These are phyloP conservation scores for Phytophthora europaea DNA, from an alignment of 352 stramenopile genomes.

Conservation along the genomic window DNA sequence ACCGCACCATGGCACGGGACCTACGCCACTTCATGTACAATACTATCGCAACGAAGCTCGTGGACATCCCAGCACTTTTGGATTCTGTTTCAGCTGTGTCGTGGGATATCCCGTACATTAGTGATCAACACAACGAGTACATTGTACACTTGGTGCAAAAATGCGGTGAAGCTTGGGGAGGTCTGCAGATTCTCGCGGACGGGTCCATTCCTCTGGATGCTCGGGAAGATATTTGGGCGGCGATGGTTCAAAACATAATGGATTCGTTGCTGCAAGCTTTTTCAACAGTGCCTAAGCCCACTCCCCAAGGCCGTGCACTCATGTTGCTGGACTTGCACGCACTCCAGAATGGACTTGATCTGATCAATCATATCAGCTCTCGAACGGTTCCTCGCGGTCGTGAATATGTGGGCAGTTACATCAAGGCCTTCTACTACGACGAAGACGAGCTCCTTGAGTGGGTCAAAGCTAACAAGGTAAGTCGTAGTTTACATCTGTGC, in stretches of 20 bases:
- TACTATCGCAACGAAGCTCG: constrained; percentile 57
- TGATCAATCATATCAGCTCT: constrained; percentile 84
- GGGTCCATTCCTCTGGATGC: constrained; percentile 74
- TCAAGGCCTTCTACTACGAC: constrained; percentile 93
- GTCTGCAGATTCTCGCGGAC: constrained; percentile 73
- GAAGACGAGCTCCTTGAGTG: constrained; percentile 87
- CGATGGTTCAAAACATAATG: constrained; percentile 89
- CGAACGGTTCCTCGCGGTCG: constrained; percentile 55
- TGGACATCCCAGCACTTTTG: constrained; percentile 54
- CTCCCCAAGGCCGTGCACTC: constrained; percentile 94
- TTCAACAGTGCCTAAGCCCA: constrained; percentile 90
- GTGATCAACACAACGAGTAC: constrained; percentile 83
- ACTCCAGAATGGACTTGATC: constrained; percentile 84
- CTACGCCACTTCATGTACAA: constrained; percentile 75
- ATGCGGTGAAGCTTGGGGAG: constrained; percentile 84
- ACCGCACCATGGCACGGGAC: constrained; percentile 58
- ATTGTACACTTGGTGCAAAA: constrained; percentile 82
- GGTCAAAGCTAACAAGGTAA: constrained; percentile 81
- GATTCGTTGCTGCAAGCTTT: constrained; percentile 94
- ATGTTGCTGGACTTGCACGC: constrained; percentile 98
- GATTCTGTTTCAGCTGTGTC: constrained; percentile 56
- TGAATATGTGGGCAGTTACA: constrained; percentile 83
- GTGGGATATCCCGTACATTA: constrained; percentile 79
- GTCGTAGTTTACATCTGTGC: background rate
- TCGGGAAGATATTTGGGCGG: constrained; percentile 82